These are phyloP conservation scores for Fusarium mundagurra DNA, from an alignment of 2,329 filamentous ascomycete species.

Conservation along the genomic window DNA sequence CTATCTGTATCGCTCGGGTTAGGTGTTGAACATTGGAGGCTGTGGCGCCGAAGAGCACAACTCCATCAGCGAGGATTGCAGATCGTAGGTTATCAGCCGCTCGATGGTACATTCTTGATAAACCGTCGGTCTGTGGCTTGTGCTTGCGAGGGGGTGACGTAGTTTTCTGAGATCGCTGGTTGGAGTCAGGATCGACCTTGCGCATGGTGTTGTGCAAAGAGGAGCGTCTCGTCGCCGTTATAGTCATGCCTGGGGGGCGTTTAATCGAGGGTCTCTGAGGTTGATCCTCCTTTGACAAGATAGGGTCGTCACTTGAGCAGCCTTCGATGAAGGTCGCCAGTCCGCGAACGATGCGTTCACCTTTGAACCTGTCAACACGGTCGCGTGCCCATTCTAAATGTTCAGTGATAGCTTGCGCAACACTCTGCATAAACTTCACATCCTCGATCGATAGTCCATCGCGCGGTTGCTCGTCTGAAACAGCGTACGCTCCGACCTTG, in stretches of 20 bases:
- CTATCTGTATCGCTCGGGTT: conserved; percentile 1
- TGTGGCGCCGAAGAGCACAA: conserved; percentile 45
- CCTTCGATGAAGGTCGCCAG: conserved; percentile 65
- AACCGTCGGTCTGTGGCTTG: conserved; percentile 28
- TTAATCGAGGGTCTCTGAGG: conserved; percentile 4
- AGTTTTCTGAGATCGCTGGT: background rate
- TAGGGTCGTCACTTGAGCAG: conserved; percentile 47
- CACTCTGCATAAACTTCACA: conserved; percentile 64
- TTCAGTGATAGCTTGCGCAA: conserved; percentile 66
- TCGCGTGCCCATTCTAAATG: conserved; percentile 67
- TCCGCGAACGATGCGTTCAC: conserved; percentile 63
- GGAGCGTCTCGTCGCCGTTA: conserved; percentile 19
- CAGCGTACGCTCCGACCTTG: conserved; percentile 68
- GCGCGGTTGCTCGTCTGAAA: conserved; percentile 67
- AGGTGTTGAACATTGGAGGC: conserved; percentile 28
- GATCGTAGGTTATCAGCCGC: conserved; percentile 45
- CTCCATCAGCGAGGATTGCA: conserved; percentile 46
- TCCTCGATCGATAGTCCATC: conserved; percentile 59
- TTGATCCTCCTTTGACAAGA: conserved; percentile 12
- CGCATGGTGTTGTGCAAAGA: conserved; percentile 12
- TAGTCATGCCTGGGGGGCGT: conserved; percentile 33
- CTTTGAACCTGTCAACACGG: conserved; percentile 61
- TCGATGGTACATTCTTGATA: conserved; percentile 42
- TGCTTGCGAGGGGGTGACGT: background rate
- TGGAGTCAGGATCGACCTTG: conserved; percentile 10